Conservation (phyloP, 371 early-diverging fungal species). For the Zopfochytrium polystomum region DNA sequence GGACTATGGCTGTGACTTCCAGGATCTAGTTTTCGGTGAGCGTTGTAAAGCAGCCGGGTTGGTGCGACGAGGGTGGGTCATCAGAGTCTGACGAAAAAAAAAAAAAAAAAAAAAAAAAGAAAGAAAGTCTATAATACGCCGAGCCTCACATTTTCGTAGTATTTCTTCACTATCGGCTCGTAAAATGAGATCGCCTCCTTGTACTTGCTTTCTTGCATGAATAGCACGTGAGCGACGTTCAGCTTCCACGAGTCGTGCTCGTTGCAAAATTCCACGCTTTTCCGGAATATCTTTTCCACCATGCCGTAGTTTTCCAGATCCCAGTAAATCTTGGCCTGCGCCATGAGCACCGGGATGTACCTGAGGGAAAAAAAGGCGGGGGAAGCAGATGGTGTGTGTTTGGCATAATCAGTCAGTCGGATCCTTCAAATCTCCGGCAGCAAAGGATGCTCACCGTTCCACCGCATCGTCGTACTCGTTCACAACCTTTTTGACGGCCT, state of each 20-base stretch:
- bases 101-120: conserved; percentile 8
- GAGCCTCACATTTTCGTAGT: conserved; percentile 49
- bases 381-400: too few species aligned
- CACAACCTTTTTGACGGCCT: conserved; percentile 43
- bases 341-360: conserved; percentile 57
- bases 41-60: too few species aligned
- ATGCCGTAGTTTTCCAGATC: conserved; percentile 50
- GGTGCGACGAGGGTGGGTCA: background rate
- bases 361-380: conserved; percentile 20
- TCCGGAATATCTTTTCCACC: conserved; percentile 56
- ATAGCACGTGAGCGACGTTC: conserved; percentile 58
- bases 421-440: background rate
- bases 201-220: conserved; percentile 61
- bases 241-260: conserved; percentile 57
- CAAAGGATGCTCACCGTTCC: conserved; percentile 31
- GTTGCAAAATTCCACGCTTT: conserved; percentile 54
- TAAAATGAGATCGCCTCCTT: conserved; percentile 59
- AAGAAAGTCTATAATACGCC: background rate
- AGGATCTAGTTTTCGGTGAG: too few species aligned
- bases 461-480: conserved; percentile 52
- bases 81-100: too few species aligned
- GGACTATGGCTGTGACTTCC: conserved; percentile 52
- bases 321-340: conserved; percentile 60
- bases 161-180: conserved; percentile 54
- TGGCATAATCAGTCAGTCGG: conserved; percentile 3